Base-by-base conservation (phyloP, 768 basidiomycete genomes). In the Antrodiella citrinella region DNA sequence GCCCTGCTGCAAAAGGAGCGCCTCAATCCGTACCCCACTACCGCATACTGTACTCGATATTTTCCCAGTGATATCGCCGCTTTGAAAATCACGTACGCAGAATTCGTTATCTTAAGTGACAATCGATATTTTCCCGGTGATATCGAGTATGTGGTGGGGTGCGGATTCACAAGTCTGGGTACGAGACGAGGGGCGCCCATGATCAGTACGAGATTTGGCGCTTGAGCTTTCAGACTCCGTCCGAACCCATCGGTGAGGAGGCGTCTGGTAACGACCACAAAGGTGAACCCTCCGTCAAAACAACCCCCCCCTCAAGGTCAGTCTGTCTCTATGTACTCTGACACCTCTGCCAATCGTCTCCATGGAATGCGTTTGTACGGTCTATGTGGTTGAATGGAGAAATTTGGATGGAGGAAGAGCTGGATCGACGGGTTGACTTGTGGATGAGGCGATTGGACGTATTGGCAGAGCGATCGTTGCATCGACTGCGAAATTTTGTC, bases 301-400 rank as follows among this genome's bases (percentile, higher is more conserved):
- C 57, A 59, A 54, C 58, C 57, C 57, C n/a, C n/a, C 46, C 58
- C 53, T 62, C 65, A 66, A 67, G 66, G 66, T 67, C 50, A 64
- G 66, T 64, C 62, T 59, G 59, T 54, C 54, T 56, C 47, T 51
- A 12, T 20, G 45, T 50, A 48, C 50, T 52, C 55, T 53, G 44
- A 54, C 55, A 58, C 54, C 30, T 51, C 48, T 50, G 51, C 53
- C 54, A 56, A 35, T 49, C 52, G 59, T 49, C 56, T 54, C 49
- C 56, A 55, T 49, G 55, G 38, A 25, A 42, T 38, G 22, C 48
- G 25, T 48, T 42, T 51, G 49, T 26, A 44, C 48, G 48, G 54
- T 43, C 26, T 45, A 19, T 48, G 26, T 41, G 44, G 48, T 54
- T 45, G 40, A 47, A 52, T 44, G 48, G 48, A 23, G 43, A 41